A percentile compares a stretch with the other conserved stretches of the same genome.
Evolutionary conservation across 768 basidiomycete genomes (phyloP).

Genomic region (Serendipita sp.): DNA sequence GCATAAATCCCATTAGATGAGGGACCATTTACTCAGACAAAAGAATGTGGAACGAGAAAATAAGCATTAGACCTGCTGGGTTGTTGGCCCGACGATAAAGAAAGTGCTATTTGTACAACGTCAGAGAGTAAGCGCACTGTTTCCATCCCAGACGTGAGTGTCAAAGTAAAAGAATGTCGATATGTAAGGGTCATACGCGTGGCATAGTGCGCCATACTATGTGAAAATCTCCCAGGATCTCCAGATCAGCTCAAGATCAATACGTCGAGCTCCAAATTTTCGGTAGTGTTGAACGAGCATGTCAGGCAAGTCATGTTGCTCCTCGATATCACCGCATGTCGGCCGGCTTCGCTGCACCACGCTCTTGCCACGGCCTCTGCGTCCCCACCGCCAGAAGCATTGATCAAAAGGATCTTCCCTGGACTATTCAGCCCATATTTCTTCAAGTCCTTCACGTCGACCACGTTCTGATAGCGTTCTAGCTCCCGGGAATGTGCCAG

Average conservation of each 20-base stretch:
- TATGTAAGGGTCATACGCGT: too few relatives aligned
- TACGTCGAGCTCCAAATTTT: background rate
- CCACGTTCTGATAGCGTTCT: constrained; percentile 5
- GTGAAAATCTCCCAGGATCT: too few relatives aligned
- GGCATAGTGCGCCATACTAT: too few relatives aligned
- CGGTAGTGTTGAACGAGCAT: constrained; percentile 1
- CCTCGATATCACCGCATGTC: constrained; percentile 4
- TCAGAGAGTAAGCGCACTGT: background rate
- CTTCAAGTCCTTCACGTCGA: constrained; percentile 2
- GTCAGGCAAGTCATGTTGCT: background rate
- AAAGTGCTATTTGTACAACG: background rate
- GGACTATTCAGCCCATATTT: background rate
- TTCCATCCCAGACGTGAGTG: background rate
- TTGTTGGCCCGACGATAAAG: too few relatives aligned
- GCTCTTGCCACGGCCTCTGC: constrained; percentile 7
- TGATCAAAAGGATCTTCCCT: constrained; percentile 3
- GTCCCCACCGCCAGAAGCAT: constrained; percentile 7
- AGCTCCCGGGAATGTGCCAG: constrained; percentile 3
- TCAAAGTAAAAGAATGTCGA: too few relatives aligned
- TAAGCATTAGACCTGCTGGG: too few relatives aligned
- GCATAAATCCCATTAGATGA: too few relatives aligned
- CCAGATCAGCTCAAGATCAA: background rate
- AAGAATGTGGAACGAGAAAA: too few relatives aligned
- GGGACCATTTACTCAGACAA: too few relatives aligned
- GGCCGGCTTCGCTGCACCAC: constrained; percentile 7